phyloP scores from a whole-genome alignment of 371 early-diverging fungal genomes.

The Mucor irregularis region DNA sequence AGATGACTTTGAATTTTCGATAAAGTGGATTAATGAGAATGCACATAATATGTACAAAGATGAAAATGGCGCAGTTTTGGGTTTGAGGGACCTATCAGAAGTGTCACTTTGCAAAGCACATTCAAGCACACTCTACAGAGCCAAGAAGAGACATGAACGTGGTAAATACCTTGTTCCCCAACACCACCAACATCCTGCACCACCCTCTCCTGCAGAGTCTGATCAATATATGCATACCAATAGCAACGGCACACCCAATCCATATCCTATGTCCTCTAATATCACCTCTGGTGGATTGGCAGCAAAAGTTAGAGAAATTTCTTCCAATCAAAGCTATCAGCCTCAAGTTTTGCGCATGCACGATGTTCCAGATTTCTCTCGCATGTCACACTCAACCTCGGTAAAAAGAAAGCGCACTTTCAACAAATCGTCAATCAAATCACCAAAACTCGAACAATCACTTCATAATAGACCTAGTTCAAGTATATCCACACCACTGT shows the following conservation, averaged over 20 bases:
- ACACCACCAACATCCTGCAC: constrained; percentile 14
- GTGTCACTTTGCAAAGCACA: constrained; percentile 43
- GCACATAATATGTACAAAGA: constrained; percentile 27
- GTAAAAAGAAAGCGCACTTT: constrained; percentile 24
- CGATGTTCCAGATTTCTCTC: constrained; percentile 21
- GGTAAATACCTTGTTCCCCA: constrained; percentile 4
- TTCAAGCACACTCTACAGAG: constrained; percentile 36
- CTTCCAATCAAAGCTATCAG: constrained; percentile 1
- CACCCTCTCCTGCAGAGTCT: constrained; percentile 22
- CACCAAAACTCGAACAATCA: constrained; percentile 2
- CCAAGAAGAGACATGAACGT: constrained; percentile 34
- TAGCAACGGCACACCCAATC: not conserved
- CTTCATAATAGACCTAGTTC: constrained; percentile 9
- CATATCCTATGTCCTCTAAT: not conserved
- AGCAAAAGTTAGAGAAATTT: constrained; percentile 26
- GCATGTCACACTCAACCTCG: constrained; percentile 21
- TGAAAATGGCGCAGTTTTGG: constrained; percentile 11
- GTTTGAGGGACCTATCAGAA: constrained; percentile 20
- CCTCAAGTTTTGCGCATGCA: constrained; percentile 10
- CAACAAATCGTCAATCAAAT: constrained; percentile 1
- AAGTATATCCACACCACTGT: constrained; percentile 28
- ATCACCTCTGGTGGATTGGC: constrained; percentile 22
- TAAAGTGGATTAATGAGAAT: constrained; percentile 31
- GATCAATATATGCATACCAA: constrained; percentile 2
- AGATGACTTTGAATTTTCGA: constrained; percentile 36